phyloP scores from a whole-genome alignment of 2,329 filamentous ascomycete genomes.

The Stagonosporopsis chrysanthemi region DNA sequence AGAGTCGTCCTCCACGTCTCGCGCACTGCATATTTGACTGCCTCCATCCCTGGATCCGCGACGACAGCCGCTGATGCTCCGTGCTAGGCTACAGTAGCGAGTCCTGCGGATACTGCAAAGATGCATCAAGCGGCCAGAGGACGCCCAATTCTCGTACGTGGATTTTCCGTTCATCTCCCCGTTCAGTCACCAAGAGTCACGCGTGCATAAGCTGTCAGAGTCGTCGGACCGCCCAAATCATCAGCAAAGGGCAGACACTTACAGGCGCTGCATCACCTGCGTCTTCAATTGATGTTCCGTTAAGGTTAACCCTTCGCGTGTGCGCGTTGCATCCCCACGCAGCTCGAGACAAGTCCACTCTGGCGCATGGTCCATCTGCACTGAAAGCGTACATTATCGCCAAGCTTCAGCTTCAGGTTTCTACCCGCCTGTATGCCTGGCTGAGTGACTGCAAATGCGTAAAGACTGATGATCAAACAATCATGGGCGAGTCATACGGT shows the following conservation, averaged over 20 bases:
- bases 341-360: conserved; percentile 20
- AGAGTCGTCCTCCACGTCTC: conserved; percentile 8
- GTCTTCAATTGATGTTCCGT: conserved; percentile 34
- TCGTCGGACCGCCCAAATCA: conserved; percentile 14
- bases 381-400: conserved; percentile 20
- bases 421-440: conserved; percentile 8
- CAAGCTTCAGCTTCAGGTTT: conserved; percentile 25
- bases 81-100: conserved; percentile 56
- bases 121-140: conserved; percentile 55
- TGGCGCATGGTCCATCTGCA: conserved; percentile 17
- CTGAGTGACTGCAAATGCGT: conserved; percentile 5
- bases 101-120: conserved; percentile 61
- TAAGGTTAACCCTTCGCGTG: conserved; percentile 41
- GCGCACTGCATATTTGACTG: conserved; percentile 15
- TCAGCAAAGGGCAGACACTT: conserved; percentile 12
- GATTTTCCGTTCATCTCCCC: conserved; percentile 22
- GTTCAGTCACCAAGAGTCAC: conserved; percentile 23
- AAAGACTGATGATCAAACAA: conserved; percentile 9
- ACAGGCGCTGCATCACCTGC: conserved; percentile 16
- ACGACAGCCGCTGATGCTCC: conserved; percentile 26
- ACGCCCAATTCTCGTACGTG: conserved; percentile 59
- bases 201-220: conserved; percentile 30
- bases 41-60: conserved; percentile 14
- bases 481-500: conserved; percentile 5
- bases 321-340: conserved; percentile 23